Percentiles rank a stretch among this genome's conserved stretches.
Conservation (phyloP, 257 asterid species). For the Solanum virginianum region DNA sequence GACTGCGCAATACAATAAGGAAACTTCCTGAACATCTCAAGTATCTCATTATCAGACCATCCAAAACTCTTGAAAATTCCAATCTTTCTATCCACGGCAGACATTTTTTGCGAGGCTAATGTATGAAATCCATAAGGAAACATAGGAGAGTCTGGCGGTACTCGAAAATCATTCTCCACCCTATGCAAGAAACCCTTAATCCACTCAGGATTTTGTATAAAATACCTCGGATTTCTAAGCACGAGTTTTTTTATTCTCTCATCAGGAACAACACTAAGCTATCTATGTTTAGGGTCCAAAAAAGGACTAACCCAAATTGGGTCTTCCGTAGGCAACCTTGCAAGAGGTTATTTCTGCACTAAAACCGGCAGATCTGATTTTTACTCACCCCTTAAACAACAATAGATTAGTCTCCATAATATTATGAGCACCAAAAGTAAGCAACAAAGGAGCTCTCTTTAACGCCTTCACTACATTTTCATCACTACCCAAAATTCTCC, state of each 20-base stretch:
- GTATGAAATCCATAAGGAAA: background rate
- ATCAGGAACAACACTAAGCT: background rate
- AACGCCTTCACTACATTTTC: background rate
- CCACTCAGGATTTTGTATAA: background rate
- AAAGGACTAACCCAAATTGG: too few relatives aligned
- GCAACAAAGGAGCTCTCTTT: background rate
- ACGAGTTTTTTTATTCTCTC: background rate
- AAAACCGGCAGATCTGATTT: too few relatives aligned
- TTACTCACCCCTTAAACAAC: too few relatives aligned
- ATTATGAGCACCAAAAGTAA: background rate
- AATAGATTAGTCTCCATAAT: background rate
- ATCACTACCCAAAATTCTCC: background rate
- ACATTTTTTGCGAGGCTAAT: background rate
- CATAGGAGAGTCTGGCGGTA: background rate
- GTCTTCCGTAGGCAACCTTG: too few relatives aligned
- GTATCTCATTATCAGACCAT: background rate
- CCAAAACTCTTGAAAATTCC: background rate
- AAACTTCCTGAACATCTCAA: background rate
- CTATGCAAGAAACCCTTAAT: background rate
- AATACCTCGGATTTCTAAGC: background rate
- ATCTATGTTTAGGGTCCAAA: too few relatives aligned
- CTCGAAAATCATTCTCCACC: background rate
- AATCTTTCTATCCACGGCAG: background rate
- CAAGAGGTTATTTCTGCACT: too few relatives aligned
- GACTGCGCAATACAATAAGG: background rate